Evolutionary conservation across 2,329 filamentous ascomycete genomes (phyloP).

Genomic region (Monosporascus sp.): DNA sequence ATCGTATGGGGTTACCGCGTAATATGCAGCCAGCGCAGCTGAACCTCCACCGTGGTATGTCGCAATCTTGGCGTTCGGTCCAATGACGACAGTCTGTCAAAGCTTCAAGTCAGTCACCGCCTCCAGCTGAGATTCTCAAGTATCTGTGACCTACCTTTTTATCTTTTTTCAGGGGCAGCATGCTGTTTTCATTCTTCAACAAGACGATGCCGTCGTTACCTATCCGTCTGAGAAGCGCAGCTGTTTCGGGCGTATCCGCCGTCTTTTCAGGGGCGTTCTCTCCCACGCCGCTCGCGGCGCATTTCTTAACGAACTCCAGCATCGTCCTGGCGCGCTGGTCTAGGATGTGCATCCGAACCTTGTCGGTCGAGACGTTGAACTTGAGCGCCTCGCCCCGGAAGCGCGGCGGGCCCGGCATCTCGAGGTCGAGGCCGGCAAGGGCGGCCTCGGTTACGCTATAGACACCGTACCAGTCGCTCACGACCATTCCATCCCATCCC

Average conservation of each 20-base stretch:
- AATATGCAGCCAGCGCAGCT: constrained; percentile 55
- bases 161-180: constrained; percentile 58
- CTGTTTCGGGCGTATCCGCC: constrained; percentile 55
- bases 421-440: constrained; percentile 49
- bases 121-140: background rate
- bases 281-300: constrained; percentile 46
- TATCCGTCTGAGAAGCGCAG: constrained; percentile 57
- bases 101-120: background rate
- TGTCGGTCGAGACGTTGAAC: constrained; percentile 49
- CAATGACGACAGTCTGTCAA: constrained; percentile 46
- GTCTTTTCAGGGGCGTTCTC: constrained; percentile 49
- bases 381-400: constrained; percentile 46
- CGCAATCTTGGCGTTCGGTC: constrained; percentile 51
- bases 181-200: constrained; percentile 62
- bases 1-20: constrained; percentile 66
- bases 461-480: constrained; percentile 56
- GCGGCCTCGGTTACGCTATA: constrained; percentile 48
- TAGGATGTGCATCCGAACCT: constrained; percentile 48
- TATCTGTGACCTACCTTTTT: constrained; percentile 40
- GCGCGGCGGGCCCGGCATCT: constrained; percentile 53
- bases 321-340: constrained; percentile 54
- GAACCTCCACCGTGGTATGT: constrained; percentile 61
- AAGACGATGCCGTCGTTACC: constrained; percentile 67
- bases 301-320: constrained; percentile 54
- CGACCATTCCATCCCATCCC: constrained; percentile 51